These are phyloP conservation scores for Cercis canadensis DNA, from an alignment of 306 rosid genomes.

Conservation along the genomic window DNA sequence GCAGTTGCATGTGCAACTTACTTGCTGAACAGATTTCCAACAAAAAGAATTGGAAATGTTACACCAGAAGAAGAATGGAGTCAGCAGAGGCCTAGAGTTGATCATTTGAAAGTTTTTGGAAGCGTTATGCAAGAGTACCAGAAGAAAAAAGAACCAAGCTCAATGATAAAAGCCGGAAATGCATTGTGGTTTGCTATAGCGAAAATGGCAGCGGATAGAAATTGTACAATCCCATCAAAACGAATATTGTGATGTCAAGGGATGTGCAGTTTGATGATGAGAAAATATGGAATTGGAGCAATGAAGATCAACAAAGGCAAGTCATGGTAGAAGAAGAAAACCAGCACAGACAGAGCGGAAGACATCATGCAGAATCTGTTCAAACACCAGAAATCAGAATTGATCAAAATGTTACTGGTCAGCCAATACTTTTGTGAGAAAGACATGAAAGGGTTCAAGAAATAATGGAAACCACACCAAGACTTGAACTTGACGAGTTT, in stretches of 20 bases:
- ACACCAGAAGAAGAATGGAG: not conserved
- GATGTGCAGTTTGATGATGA: not conserved
- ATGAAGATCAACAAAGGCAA: not conserved
- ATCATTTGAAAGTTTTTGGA: not conserved
- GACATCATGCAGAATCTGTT: too few species aligned
- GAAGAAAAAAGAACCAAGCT: not conserved
- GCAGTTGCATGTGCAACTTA: not conserved
- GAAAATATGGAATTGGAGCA: not conserved
- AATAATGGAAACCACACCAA: not conserved
- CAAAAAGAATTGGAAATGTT: not conserved
- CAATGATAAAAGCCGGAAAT: not conserved
- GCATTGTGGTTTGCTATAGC: not conserved
- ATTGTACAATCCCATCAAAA: not conserved
- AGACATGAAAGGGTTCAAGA: not conserved
- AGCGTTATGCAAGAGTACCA: not conserved
- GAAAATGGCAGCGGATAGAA: not conserved
- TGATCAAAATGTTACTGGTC: not conserved
- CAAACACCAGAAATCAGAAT: too few species aligned
- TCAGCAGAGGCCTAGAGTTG: not conserved
- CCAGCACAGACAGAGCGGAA: too few species aligned
- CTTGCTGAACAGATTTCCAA: not conserved
- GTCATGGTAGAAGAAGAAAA: not conserved
- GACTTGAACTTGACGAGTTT: not conserved
- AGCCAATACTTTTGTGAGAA: not conserved
- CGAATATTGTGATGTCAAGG: not conserved